Percentiles rank a stretch among this genome's conserved stretches.
Conservation (phyloP, 148 eudicot species). For the Rhododendron griersonianum region DNA sequence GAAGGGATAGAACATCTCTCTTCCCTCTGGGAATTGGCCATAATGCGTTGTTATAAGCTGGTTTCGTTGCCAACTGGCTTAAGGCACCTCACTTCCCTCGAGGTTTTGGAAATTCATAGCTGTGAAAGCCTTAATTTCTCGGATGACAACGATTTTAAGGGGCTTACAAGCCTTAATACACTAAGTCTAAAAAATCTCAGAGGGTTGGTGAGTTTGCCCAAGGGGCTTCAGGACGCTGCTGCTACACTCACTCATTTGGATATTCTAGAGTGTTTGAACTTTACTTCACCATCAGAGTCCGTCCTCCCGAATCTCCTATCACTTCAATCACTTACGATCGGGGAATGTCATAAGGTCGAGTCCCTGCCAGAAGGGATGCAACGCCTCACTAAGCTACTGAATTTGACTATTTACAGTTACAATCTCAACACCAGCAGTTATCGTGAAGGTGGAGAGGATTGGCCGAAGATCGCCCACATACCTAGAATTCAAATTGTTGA, state of each 20-base stretch:
- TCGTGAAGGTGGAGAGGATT: background rate
- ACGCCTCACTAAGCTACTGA: background rate
- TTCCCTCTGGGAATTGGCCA: too few relatives aligned
- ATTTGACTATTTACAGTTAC: fast-evolving
- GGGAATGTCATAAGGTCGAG: fast-evolving
- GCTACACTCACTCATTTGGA: too few relatives aligned
- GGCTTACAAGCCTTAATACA: too few relatives aligned
- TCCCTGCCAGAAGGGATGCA: background rate
- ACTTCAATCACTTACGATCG: background rate
- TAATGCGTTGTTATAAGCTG: too few relatives aligned
- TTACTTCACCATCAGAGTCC: background rate
- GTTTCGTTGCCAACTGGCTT: background rate
- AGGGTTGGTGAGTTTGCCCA: too few relatives aligned
- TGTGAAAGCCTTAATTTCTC: too few relatives aligned
- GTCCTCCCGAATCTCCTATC: background rate
- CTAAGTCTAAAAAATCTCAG: background rate
- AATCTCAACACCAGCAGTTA: background rate
- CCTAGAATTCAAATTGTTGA: too few relatives aligned
- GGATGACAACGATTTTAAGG: too few relatives aligned
- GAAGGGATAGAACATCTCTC: background rate
- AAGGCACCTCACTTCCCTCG: too few relatives aligned
- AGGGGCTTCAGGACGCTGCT: too few relatives aligned
- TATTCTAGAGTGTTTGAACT: too few relatives aligned
- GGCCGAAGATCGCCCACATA: background rate
- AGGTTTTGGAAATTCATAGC: too few relatives aligned